These are phyloP conservation scores for Eucalyptus erythrocorys DNA, from an alignment of 345 rosid species.

Conservation along the genomic window DNA sequence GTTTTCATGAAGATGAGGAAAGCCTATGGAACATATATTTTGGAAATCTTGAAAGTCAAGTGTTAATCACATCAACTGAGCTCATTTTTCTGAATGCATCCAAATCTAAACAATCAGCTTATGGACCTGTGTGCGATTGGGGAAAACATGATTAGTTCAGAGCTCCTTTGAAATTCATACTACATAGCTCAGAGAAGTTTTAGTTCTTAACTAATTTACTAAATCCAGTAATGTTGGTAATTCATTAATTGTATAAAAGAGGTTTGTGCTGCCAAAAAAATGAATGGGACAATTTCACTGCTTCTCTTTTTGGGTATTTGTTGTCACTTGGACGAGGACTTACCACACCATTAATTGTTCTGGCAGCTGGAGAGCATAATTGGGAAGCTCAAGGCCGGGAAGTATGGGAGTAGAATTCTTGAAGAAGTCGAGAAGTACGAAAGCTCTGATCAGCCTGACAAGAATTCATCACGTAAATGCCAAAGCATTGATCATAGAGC, in stretches of 20 bases:
- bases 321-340: background rate
- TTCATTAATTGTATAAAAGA: background rate
- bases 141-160: background rate
- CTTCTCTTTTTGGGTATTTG: background rate
- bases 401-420: conserved; percentile 65
- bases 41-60: background rate
- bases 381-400: conserved; percentile 73
- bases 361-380: conserved; percentile 68
- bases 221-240: background rate
- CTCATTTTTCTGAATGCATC: background rate
- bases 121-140: background rate
- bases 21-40: background rate
- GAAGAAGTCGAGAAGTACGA: conserved; percentile 37
- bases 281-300: background rate
- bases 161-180: background rate
- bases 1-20: background rate
- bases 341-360: background rate
- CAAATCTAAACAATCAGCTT: background rate
- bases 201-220: background rate
- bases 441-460: conserved; percentile 5
- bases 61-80: background rate
- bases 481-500: conserved; percentile 11
- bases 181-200: background rate
- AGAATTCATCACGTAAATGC: conserved; percentile 9
- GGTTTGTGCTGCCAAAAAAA: background rate